phyloP scores from a whole-genome alignment of 2,329 filamentous ascomycete genomes.

The Simplicillium sp. region DNA sequence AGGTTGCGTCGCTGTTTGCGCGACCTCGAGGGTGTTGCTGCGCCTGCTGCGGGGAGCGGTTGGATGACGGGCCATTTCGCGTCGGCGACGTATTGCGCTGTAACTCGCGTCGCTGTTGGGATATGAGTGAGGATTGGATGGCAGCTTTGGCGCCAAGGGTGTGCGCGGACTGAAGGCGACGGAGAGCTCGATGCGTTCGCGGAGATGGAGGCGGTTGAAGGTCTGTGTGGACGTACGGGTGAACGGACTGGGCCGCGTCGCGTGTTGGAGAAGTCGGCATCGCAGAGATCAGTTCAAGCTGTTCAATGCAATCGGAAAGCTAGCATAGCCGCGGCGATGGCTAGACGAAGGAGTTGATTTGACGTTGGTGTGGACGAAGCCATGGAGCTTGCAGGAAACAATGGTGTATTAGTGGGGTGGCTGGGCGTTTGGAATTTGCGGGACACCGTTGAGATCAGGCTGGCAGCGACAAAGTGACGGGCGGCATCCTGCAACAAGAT shows the following conservation, averaged over 20 bases:
- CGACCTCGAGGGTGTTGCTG: constrained; percentile 43
- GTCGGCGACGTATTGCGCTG: constrained; percentile 25
- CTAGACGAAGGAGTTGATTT: no score
- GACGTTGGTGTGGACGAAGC: no score
- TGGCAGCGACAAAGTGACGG: no score
- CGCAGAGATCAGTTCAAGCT: background rate
- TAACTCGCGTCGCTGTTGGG: constrained; percentile 49
- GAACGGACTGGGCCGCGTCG: background rate
- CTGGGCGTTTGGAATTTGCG: no score
- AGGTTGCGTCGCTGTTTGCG: constrained; percentile 63
- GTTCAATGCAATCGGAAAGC: no score
- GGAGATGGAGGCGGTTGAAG: constrained; percentile 50
- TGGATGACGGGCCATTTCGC: constrained; percentile 7
- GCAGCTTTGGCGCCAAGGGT: constrained; percentile 48
- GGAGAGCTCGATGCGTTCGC: constrained; percentile 56
- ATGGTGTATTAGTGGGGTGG: no score
- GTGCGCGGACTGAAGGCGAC: constrained; percentile 70
- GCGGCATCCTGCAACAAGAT: no score
- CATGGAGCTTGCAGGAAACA: no score
- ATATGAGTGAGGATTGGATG: constrained; percentile 45
- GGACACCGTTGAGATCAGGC: no score
- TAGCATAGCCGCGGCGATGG: no score
- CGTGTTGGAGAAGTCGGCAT: background rate
- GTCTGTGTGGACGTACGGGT: constrained; percentile 24
- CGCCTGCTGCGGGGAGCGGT: constrained; percentile 4